Evolutionary conservation across 495 filamentous ascomycete genomes (phyloP).

Genomic region (Aspergillus ostianus): DNA sequence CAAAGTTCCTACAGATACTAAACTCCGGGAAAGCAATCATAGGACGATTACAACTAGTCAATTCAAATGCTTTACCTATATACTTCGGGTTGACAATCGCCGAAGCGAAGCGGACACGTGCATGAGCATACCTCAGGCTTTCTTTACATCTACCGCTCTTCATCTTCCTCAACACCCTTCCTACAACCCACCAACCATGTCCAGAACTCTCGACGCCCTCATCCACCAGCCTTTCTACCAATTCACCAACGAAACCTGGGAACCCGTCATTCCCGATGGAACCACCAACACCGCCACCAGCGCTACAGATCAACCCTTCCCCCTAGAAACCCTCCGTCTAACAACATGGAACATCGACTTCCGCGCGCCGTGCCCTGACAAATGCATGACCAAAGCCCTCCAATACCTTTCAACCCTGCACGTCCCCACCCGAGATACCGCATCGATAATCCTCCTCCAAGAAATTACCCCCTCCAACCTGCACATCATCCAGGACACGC

Average conservation of each 20-base stretch:
- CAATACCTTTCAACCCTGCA: constrained; percentile 4
- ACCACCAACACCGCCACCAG: background rate
- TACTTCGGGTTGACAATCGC: background rate
- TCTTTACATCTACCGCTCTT: background rate
- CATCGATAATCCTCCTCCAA: constrained; percentile 53
- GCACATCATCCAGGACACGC: constrained; percentile 28
- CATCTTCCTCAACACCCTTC: too few relatives aligned
- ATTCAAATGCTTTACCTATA: background rate
- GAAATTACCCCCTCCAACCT: constrained; percentile 48
- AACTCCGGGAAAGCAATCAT: too few relatives aligned
- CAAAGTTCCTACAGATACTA: too few relatives aligned
- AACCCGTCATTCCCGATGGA: background rate
- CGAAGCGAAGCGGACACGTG: background rate
- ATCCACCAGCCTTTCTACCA: constrained; percentile 10
- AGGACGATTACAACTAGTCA: too few relatives aligned
- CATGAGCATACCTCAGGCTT: background rate
- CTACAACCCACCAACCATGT: background rate
- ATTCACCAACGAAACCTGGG: constrained; percentile 5
- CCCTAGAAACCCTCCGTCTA: constrained; percentile 4
- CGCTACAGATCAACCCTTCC: background rate
- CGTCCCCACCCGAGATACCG: background rate
- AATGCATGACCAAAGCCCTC: constrained; percentile 10
- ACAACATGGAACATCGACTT: constrained; percentile 21
- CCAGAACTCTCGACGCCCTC: background rate
- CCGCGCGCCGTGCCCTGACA: background rate